Base-by-base conservation (phyloP, 495 filamentous ascomycete species). In the Podospora bellae-mahoneyi region DNA sequence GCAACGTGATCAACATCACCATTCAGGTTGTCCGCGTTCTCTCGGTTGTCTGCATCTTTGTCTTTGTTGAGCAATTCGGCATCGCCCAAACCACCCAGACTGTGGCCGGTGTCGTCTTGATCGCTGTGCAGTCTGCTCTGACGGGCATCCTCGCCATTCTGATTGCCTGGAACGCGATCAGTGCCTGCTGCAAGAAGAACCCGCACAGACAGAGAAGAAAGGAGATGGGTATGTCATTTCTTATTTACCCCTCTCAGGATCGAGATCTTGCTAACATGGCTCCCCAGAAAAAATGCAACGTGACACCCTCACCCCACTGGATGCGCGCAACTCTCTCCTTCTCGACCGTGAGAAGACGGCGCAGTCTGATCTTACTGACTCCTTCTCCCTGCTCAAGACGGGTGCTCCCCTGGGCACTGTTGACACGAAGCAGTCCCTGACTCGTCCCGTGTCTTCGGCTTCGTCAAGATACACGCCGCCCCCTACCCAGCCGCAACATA, bases 31-130 rank as follows among this genome's bases (percentile, higher is more conserved):
- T 97, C n/a, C 89, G 95, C n/a, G 92, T 96, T 6, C 80, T 97
- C 56, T 97, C 94, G 1, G 90, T 96, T 32, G 85, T 86, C 53
- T 97, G 94, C 78, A 92, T 98, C 71, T 77, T 99, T 72, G 83
- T 98, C 32, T 99, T 98, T 73, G 94, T 97, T 19, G 91, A 97
- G 74, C 88, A 97, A 78, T 89, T 99, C 58, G 92, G 92, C 53
- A 89, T 99, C 69, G 84, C 90, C 5, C 91, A 97, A 73, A 96
- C 93, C 10, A 97, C 95, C n/a, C 93, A 98, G 80, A 98, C 95
- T 2, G 86, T 97, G 68, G 85, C 84, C 16, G 95, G 95, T 55
- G 88, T 97, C 32, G 90, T 94, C 15, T 83, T 99, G 58, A 94
- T 99, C 67, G 94, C 87, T 57, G 83, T 97, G 19, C 95, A 99